These are phyloP conservation scores for Calonectria leucothoes DNA, from an alignment of 2,329 filamentous ascomycete genomes.

Conservation along the genomic window DNA sequence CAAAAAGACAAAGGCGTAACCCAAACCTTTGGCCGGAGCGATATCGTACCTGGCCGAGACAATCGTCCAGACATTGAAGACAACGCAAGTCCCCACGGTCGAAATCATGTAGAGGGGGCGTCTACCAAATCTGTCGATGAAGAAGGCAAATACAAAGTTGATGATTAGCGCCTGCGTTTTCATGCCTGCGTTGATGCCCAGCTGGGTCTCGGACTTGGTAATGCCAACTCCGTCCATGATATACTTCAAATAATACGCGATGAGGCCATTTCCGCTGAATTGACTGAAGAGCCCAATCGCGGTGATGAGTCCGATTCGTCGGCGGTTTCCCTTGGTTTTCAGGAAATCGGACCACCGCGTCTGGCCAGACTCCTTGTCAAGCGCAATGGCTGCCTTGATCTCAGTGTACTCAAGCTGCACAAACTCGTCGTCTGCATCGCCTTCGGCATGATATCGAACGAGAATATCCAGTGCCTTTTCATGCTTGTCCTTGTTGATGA, in stretches of 20 bases:
- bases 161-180: slow-evolving; percentile 8
- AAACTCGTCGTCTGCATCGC: slow-evolving; percentile 64
- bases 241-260: slow-evolving; percentile 71
- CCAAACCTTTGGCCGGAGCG: slow-evolving; percentile 24
- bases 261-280: slow-evolving; percentile 73
- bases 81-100: slow-evolving; percentile 46
- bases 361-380: slow-evolving; percentile 63
- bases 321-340: slow-evolving; percentile 71
- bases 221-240: slow-evolving; percentile 50
- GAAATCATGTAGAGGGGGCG: slow-evolving; percentile 28
- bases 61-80: slow-evolving; percentile 39
- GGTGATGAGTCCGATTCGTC: slow-evolving; percentile 68
- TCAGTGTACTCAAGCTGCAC: slow-evolving; percentile 74
- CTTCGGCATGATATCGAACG: slow-evolving; percentile 69
- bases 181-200: slow-evolving; percentile 10
- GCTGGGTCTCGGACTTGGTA: not conserved
- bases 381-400: slow-evolving; percentile 69
- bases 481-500: slow-evolving; percentile 47
- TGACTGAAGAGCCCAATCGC: slow-evolving; percentile 74
- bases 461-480: slow-evolving; percentile 65
- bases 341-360: slow-evolving; percentile 70
- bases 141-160: slow-evolving; percentile 10
- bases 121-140: slow-evolving; percentile 4
- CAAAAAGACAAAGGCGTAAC: slow-evolving; percentile 45
- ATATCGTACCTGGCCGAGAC: slow-evolving; percentile 41